Conservation (phyloP, 164 flowering plant genomes). For the grape (Vitis vinifera) region ASM3070453v1 NC_081811.1:1113001-1113500, state of each 20-base stretch:
- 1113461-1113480: neutral
- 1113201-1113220: no score
- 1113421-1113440: neutral
- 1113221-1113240: no score
- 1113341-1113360: neutral
- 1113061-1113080: neutral
- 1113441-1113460: neutral
- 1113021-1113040: neutral
- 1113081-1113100: neutral
- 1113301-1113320: no score
- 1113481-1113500: neutral
- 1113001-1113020: no score
- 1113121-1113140: neutral
- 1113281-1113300: no score
- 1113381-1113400: neutral
- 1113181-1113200: neutral
- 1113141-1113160: neutral
- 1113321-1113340: no score
- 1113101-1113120: constrained; percentile 18
- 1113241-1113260: no score
- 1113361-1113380: neutral
- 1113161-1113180: constrained; percentile 17
- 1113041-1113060: neutral
- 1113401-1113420: neutral
- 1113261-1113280: no score